Base-by-base conservation (phyloP, 257 asterid species). In the Solanum paucissectum region DNA sequence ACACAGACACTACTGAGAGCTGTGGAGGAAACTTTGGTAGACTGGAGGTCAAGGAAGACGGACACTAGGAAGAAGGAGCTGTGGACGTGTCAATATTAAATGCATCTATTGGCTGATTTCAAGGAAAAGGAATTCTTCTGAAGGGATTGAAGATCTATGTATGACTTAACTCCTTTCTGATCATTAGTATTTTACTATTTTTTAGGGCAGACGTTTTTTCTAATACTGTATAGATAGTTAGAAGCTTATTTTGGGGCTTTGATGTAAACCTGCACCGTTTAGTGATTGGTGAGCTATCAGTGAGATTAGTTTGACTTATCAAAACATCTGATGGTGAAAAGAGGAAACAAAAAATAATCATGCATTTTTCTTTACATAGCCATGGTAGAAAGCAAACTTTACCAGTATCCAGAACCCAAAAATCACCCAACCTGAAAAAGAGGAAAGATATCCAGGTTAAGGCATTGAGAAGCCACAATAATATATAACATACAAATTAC, bases 351-450 rank as follows among this genome's bases (percentile, higher is more conserved):
- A 79, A 81, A 46, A 18, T 49, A 32, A 18, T 82, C 32, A 49
- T 29, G 86, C 86, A 82, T 82, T 49, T 42, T 82, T 82, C 86
- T 82, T 82, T 49, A 52, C 69, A 82, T 29, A 49, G 32, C 44
- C 86, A 32, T 18, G 71, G 21, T 62, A 74, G 46, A 68, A 46
- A n/a, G 86, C 9, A 32, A 83, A 85, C 86, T 91, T 91, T 90
- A 97, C 99, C 99, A n/a, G 99, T 97, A 92, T 97, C 99, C 76
- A 96, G 94, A 89, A 97, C 98, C 99, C 99, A 97, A 92, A 97
- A 97, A 93, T 97, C 99, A 44, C 99, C 98, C 91, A 96, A 88
- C 94, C 99, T 97, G 98, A 85, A 90, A 88, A 91, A 46, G 75
- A 75, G 52, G 38, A 20, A 33, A 52, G 42, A 25, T 11, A 34